Evolutionary conservation across 179 eudicot genomes (phyloP).

Genomic region (Silene vulgaris): DNA sequence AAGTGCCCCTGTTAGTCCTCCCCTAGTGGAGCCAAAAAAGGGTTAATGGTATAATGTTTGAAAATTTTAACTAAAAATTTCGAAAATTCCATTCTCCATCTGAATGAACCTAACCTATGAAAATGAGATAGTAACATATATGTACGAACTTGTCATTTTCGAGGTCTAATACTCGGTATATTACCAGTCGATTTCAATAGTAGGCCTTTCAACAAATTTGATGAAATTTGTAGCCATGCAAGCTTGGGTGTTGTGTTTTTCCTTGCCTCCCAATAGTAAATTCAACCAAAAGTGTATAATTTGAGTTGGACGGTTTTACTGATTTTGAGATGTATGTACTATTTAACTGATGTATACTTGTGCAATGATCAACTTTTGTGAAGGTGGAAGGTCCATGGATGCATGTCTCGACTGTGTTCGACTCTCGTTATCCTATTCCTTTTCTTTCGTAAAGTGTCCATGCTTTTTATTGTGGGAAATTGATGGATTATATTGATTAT

Average conservation of each 20-base stretch:
- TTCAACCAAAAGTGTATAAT: background rate
- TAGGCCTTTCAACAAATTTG: background rate
- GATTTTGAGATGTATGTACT: background rate
- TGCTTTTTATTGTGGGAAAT: background rate
- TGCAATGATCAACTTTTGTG: background rate
- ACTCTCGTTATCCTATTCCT: background rate
- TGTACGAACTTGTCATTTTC: background rate
- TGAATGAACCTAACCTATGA: background rate
- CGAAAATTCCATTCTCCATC: too few relatives aligned
- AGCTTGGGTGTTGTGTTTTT: slow-evolving; percentile 7
- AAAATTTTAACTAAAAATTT: too few relatives aligned
- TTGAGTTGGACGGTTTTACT: background rate
- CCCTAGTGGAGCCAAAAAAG: too few relatives aligned
- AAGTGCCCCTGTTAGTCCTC: too few relatives aligned
- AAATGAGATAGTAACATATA: background rate
- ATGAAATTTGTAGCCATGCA: background rate
- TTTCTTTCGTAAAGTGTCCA: background rate
- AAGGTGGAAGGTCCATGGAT: background rate
- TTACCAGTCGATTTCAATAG: background rate
- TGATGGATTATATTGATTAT: background rate
- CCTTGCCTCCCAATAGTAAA: slow-evolving; percentile 15
- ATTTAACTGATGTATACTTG: background rate
- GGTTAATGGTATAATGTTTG: too few relatives aligned
- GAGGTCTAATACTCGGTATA: background rate
- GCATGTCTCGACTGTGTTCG: background rate